A percentile compares a stretch with the other conserved stretches of the same genome.
Conservation (phyloP, 164 flowering plant genomes). For the Liquidambar formosana region DNA sequence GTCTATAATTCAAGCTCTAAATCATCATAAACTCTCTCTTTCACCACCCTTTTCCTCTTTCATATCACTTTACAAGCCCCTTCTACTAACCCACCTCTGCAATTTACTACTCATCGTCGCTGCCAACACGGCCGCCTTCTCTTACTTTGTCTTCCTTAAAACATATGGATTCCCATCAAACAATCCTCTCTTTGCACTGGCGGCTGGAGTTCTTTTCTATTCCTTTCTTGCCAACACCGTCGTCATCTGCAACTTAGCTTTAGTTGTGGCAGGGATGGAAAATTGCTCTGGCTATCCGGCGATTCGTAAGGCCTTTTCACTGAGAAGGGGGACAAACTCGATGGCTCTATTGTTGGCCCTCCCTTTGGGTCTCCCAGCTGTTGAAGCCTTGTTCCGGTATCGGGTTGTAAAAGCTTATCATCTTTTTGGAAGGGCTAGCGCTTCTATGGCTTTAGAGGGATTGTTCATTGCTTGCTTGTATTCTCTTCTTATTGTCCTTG, state of each 20-base stretch:
- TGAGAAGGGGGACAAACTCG: conserved; percentile 33
- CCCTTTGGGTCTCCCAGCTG: conserved; percentile 38
- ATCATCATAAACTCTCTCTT: conserved; percentile 1
- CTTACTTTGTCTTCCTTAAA: conserved; percentile 23
- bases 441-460: conserved; percentile 33
- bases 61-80: conserved; percentile 22
- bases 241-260: conserved; percentile 50
- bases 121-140: conserved; percentile 25
- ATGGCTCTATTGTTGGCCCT: conserved; percentile 37
- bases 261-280: conserved; percentile 46
- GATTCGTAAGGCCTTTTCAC: conserved; percentile 42
- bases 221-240: conserved; percentile 54
- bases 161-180: conserved; percentile 9
- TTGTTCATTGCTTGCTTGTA: conserved; percentile 41
- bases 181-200: conserved; percentile 12
- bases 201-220: conserved; percentile 45
- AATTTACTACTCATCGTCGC: conserved; percentile 31
- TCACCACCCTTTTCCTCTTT: conserved; percentile 17
- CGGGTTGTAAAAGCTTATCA: conserved; percentile 30
- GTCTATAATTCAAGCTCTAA: conserved; percentile 19
- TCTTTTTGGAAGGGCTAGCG: not conserved
- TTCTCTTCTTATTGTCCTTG: conserved; percentile 39
- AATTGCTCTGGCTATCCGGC: conserved; percentile 37
- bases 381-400: conserved; percentile 49
- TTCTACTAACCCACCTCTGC: conserved; percentile 37